Percentiles rank a stretch among this genome's conserved stretches.
Evolutionary conservation across 345 rosid genomes (phyloP).

Genomic region (Ceriops zippeliana): DNA sequence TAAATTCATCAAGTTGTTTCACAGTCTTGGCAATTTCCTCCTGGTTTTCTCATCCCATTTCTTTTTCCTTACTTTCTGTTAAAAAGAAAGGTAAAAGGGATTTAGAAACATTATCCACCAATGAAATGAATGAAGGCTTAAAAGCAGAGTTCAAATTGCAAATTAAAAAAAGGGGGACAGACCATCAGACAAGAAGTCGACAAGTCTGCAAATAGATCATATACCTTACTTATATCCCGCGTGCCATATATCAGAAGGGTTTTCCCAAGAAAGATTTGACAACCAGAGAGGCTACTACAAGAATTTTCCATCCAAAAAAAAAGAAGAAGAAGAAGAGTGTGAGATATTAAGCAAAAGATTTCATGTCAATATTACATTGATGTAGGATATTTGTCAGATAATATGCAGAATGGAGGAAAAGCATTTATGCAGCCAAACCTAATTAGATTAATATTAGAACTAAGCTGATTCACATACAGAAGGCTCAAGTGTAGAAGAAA

Average conservation of each 20-base stretch:
- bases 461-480: no score
- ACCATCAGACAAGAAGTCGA: slow-evolving; percentile 83
- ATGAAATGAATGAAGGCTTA: background rate
- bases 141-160: background rate
- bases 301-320: slow-evolving; percentile 9
- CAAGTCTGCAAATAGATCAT: slow-evolving; percentile 57
- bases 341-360: background rate
- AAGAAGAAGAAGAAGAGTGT: background rate
- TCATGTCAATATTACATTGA: background rate
- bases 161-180: background rate
- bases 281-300: slow-evolving; percentile 56
- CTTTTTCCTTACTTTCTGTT: slow-evolving; percentile 70
- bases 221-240: slow-evolving; percentile 79
- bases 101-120: background rate
- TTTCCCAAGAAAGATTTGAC: slow-evolving; percentile 86
- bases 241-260: slow-evolving; percentile 91
- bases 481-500: no score
- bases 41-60: slow-evolving; percentile 88
- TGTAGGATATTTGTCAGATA: background rate
- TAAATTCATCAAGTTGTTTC: slow-evolving; percentile 57
- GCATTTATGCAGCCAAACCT: background rate
- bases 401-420: background rate
- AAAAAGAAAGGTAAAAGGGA: background rate
- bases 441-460: background rate
- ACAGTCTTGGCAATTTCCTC: slow-evolving; percentile 83